Base-by-base conservation (phyloP, 2,329 filamentous ascomycete species). In the Colletotrichum tamarilloi region DNA sequence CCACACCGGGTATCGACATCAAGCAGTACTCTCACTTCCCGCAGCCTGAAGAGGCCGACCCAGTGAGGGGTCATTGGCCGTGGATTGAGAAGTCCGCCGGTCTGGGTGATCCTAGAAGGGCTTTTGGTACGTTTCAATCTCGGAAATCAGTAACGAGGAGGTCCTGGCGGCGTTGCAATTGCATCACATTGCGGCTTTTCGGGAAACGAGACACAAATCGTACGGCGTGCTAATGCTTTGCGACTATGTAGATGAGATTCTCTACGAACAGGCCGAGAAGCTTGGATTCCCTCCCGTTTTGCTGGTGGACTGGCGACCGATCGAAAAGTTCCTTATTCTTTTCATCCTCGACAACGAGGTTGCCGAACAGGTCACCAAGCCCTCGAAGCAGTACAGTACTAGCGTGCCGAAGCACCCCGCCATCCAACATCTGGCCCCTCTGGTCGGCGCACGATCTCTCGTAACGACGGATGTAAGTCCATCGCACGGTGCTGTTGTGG, bases 341-440 rank as follows among this genome's bases (percentile, higher is more conserved):
- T 71, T 71, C 32, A 67, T 71, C 32, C 63, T 71, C n/a, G 49
- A 71, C 63, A 71, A 67, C n/a, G 68, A 71, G n/a, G 68, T 71
- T 14, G 68, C 68, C 26, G 68, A 71, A 52, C 68, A 71, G 16
- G 46, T 67, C 30, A 71, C 68, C 32, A 71, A 38, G 35, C 68
- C 68, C 26, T 67, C 68, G 46, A 71, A 71, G 68, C 62, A 67
- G 35, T 71, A 67, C 57, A 62, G 63, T 35, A 71, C 68, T n/a
- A 71, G 68, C 26, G 68, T 71, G n/a, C 68, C 68, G n/a, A 71
- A 71, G 35, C 68, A 71, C 12, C 68, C 68, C 1, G 68, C 68
- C n/a, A 67, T 71, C 26, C 68, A 71, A 12, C 46, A 67, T 14
- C 56, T 71, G 8, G 68, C 68, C 22, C 68, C 68, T 8, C n/a